phyloP scores from a whole-genome alignment of 2,329 filamentous ascomycete species.

The Fusarium nodosum region DNA sequence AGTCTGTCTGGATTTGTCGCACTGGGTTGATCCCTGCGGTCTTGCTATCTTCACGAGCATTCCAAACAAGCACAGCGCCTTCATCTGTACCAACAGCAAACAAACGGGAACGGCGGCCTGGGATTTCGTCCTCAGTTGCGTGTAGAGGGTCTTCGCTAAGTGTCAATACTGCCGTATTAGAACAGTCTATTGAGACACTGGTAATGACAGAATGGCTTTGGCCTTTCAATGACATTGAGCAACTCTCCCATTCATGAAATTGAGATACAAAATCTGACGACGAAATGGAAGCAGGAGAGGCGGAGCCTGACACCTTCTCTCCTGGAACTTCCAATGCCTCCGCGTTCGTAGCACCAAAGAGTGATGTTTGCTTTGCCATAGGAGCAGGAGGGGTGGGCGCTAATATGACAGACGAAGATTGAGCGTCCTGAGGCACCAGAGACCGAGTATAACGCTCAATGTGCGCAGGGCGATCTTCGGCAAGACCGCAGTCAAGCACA shows the following conservation, averaged over 20 bases:
- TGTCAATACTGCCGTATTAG: slow-evolving; percentile 77
- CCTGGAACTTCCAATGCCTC: slow-evolving; percentile 31
- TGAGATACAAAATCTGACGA: slow-evolving; percentile 28
- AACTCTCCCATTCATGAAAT: slow-evolving; percentile 53
- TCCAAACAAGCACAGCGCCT: slow-evolving; percentile 86
- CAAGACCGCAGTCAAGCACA: slow-evolving; percentile 79
- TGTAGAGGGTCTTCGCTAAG: slow-evolving; percentile 81
- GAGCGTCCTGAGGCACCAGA: slow-evolving; percentile 38
- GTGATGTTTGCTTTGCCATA: slow-evolving; percentile 39
- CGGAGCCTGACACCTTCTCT: slow-evolving; percentile 42
- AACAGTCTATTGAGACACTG: slow-evolving; percentile 79
- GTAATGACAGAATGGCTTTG: slow-evolving; percentile 74
- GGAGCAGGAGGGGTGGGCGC: slow-evolving; percentile 14
- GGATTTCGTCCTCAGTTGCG: slow-evolving; percentile 72
- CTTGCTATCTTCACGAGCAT: slow-evolving; percentile 74
- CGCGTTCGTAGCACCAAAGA: slow-evolving; percentile 49
- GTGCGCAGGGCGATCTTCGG: slow-evolving; percentile 64
- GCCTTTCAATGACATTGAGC: slow-evolving; percentile 65
- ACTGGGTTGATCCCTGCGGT: slow-evolving; percentile 72
- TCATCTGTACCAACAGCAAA: slow-evolving; percentile 84
- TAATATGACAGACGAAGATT: slow-evolving; percentile 22
- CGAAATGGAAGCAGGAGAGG: slow-evolving; percentile 45
- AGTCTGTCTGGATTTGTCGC: slow-evolving; percentile 90
- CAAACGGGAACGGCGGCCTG: slow-evolving; percentile 85
- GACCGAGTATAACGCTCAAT: slow-evolving; percentile 62